Evolutionary conservation across 2,329 filamentous ascomycete genomes (phyloP).

Genomic region (Fusarium pseudograminearum): DNA sequence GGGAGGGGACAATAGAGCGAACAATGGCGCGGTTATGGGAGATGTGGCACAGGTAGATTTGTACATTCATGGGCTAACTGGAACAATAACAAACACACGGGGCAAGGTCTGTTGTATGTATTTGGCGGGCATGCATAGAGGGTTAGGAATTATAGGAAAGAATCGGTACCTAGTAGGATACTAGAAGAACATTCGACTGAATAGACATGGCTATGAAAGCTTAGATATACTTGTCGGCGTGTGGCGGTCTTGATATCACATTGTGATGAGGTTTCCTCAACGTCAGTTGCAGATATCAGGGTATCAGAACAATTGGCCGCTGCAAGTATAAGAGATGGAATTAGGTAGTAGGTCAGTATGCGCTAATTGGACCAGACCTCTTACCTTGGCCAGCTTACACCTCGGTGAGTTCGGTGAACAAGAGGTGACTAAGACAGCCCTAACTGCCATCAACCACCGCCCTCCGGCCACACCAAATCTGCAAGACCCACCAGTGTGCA

Average conservation of each 20-base stretch:
- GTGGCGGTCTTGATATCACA: no score
- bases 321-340: not conserved
- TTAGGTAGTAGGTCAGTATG: not conserved
- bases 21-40: conserved; percentile 26
- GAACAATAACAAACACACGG: conserved; percentile 6
- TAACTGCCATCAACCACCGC: conserved; percentile 18
- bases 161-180: conserved; percentile 16
- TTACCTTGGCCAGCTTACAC: not conserved
- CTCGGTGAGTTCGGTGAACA: not conserved
- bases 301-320: not conserved
- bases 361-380: not conserved
- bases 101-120: conserved; percentile 9
- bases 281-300: not conserved
- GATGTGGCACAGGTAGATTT: conserved; percentile 29
- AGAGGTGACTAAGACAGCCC: not conserved
- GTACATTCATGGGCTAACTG: conserved; percentile 31
- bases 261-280: not conserved
- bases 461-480: not conserved
- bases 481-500: conserved; percentile 31
- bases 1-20: conserved; percentile 15
- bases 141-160: conserved; percentile 10
- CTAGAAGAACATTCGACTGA: conserved; percentile 21
- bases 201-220: conserved; percentile 33
- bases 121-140: conserved; percentile 24
- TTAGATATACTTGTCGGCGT: no score